Conservation (phyloP, 1,284 basidiomycete genomes). For the Trametes pubescens region DNA sequence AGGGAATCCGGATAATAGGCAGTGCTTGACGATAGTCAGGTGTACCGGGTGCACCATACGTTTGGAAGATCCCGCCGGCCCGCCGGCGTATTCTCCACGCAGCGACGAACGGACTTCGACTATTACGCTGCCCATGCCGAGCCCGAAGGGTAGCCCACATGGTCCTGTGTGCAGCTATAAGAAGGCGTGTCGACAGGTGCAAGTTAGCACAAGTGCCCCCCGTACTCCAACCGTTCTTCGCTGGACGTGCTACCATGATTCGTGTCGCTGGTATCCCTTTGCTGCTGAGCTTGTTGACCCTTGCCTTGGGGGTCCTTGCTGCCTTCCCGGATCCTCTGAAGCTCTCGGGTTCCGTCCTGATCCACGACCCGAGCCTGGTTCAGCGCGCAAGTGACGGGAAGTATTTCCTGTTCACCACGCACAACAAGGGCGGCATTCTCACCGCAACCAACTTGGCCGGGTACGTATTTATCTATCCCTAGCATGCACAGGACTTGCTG, state of each 20-base stretch:
- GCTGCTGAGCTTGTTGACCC: slow-evolving; percentile 12
- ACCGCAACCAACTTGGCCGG: slow-evolving; percentile 34
- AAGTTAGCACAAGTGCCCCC: neutral
- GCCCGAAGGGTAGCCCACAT: neutral
- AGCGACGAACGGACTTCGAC: slow-evolving; percentile 5
- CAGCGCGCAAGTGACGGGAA: slow-evolving; percentile 33
- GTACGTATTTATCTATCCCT: slow-evolving; percentile 15
- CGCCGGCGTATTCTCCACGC: slow-evolving; percentile 1
- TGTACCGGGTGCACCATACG: neutral
- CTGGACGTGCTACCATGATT: neutral
- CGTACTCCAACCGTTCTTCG: neutral
- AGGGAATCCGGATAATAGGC: neutral
- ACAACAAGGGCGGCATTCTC: slow-evolving; percentile 30
- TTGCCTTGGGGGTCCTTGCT: slow-evolving; percentile 14
- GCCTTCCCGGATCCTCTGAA: slow-evolving; percentile 32
- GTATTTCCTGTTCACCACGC: slow-evolving; percentile 35
- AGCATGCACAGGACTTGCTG: neutral
- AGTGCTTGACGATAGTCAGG: slow-evolving; percentile 2
- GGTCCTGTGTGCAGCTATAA: slow-evolving; percentile 3
- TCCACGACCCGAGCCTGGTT: slow-evolving; percentile 34
- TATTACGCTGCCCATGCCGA: neutral
- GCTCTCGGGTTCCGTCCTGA: slow-evolving; percentile 26
- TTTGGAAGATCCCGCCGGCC: slow-evolving; percentile 4
- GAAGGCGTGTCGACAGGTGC: neutral
- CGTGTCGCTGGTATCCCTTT: neutral